Conservation (phyloP, 202 grass and related monocot species). For the Schoenoplectus triqueter region DNA sequence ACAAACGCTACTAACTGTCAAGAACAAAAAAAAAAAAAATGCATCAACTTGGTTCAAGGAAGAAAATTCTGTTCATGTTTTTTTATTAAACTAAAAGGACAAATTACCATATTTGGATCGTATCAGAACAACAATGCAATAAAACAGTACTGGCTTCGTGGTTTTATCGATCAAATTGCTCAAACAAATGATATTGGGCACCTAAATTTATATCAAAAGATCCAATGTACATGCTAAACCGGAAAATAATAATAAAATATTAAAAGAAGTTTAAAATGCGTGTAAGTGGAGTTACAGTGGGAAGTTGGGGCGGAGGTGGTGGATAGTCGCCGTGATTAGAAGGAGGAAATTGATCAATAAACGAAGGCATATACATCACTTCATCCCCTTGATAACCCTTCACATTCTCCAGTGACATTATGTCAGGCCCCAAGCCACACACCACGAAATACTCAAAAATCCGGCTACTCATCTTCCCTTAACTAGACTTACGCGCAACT, state of each 20-base stretch:
- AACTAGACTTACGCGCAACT: background rate
- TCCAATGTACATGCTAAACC: constrained; percentile 27
- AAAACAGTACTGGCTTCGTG: constrained; percentile 9
- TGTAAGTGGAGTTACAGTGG: constrained; percentile 62
- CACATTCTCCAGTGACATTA: constrained; percentile 71
- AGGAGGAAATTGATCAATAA: constrained; percentile 84
- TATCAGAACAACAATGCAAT: background rate
- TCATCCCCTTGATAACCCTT: constrained; percentile 77
- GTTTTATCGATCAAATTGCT: background rate
- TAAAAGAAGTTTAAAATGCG: constrained; percentile 29
- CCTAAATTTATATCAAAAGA: constrained; percentile 28
- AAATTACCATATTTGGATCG: background rate
- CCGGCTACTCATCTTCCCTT: constrained; percentile 36
- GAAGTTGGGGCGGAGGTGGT: constrained; percentile 87
- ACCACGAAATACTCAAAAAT: constrained; percentile 99
- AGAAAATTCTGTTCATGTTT: background rate
- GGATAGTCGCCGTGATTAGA: constrained; percentile 84
- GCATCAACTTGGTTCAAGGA: background rate
- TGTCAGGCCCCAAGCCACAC: constrained; percentile 95
- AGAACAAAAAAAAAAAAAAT: background rate
- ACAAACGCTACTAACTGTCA: background rate
- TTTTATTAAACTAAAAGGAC: background rate
- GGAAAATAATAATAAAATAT: background rate
- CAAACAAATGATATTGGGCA: background rate
- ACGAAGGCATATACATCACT: constrained; percentile 85